Percentiles rank a stretch among this genome's conserved stretches.
These are phyloP conservation scores for Naegleria fowleri DNA, from an alignment of 208 protist species.

Conservation along the genomic window DNA sequence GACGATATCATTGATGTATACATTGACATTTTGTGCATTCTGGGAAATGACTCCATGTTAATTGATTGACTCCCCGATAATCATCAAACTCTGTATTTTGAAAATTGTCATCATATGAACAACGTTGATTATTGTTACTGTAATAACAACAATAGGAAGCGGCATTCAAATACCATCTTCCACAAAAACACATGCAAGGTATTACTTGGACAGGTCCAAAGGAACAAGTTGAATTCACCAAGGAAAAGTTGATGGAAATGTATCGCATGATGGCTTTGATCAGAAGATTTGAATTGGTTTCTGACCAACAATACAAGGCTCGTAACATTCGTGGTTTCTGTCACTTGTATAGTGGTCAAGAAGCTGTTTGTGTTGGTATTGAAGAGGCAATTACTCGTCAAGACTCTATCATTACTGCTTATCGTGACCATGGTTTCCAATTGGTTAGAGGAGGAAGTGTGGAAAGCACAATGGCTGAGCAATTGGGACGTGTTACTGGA, in stretches of 20 bases:
- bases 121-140: background rate
- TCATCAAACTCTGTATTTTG: background rate
- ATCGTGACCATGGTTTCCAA: slow-evolving; percentile 89
- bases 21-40: background rate
- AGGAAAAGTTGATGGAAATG: background rate
- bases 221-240: background rate
- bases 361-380: slow-evolving; percentile 87
- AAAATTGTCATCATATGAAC: background rate
- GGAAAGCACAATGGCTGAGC: slow-evolving; percentile 78
- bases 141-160: background rate
- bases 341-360: slow-evolving; percentile 96
- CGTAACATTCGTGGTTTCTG: slow-evolving; percentile 94
- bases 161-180: background rate
- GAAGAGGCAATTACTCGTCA: slow-evolving; percentile 72
- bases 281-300: slow-evolving; percentile 83
- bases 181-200: background rate
- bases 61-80: background rate
- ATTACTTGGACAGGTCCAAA: background rate
- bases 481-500: slow-evolving; percentile 69
- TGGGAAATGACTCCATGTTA: background rate
- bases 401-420: slow-evolving; percentile 90
- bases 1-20: background rate
- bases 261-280: slow-evolving; percentile 81
- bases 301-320: slow-evolving; percentile 91
- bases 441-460: slow-evolving; percentile 77